Evolutionary conservation across 805 yeast species (phyloP).

Genomic region (Yamadazyma olivae): DNA sequence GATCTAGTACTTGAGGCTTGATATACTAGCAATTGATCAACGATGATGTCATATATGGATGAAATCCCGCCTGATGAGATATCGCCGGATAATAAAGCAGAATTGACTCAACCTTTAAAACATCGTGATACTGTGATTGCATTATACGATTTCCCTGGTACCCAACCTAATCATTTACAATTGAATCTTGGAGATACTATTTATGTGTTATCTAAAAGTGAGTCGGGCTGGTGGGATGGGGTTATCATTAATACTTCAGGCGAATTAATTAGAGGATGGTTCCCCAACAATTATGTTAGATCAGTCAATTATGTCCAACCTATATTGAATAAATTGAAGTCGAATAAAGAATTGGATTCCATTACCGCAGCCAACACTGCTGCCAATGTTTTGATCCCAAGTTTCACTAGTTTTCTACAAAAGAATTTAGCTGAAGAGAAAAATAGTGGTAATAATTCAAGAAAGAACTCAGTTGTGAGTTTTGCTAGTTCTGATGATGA

Average conservation of each 20-base stretch:
- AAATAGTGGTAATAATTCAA: conserved; percentile 29
- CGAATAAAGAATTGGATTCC: conserved; percentile 39
- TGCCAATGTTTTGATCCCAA: conserved; percentile 43
- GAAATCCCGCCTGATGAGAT: conserved; percentile 42
- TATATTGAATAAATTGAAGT: conserved; percentile 33
- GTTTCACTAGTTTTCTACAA: conserved; percentile 35
- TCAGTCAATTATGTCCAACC: conserved; percentile 43
- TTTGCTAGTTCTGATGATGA: conserved; percentile 42
- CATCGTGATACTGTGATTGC: conserved; percentile 60
- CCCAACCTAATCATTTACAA: conserved; percentile 49
- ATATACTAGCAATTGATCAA: no score
- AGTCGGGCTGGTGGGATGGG: conserved; percentile 90
- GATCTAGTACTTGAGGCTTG: no score
- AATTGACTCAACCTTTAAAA: conserved; percentile 22
- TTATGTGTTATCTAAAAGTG: conserved; percentile 62
- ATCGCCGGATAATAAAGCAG: conserved; percentile 20
- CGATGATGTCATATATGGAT: conserved; percentile 19
- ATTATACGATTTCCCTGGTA: conserved; percentile 52
- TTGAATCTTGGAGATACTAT: conserved; percentile 65
- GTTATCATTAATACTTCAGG: conserved; percentile 35
- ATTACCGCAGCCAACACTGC: conserved; percentile 47
- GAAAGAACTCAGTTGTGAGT: conserved; percentile 50
- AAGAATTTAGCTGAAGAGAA: conserved; percentile 33
- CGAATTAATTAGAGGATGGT: conserved; percentile 72
- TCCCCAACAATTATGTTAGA: conserved; percentile 65